phyloP scores from a whole-genome alignment of 495 filamentous ascomycete genomes.

The Trichoderma gamsii region DNA sequence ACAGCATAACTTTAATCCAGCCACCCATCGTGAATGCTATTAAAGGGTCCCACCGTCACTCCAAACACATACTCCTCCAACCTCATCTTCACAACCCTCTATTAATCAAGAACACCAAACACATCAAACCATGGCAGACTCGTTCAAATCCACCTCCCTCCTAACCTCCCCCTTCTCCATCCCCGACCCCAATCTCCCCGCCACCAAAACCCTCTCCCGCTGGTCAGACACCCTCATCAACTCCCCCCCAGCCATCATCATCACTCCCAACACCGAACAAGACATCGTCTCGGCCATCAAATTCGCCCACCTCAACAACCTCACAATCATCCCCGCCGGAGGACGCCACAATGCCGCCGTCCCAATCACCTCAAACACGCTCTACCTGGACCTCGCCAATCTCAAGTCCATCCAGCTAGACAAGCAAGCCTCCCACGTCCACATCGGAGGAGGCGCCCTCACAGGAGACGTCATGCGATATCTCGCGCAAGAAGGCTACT shows the following conservation, averaged over 20 bases:
- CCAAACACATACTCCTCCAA: neutral
- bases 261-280: constrained; percentile 14
- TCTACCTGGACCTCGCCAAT: constrained; percentile 28
- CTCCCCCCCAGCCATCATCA: constrained; percentile 14
- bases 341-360: constrained; percentile 28
- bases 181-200: neutral
- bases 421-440: constrained; percentile 21
- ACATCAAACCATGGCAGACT: neutral
- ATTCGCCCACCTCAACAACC: constrained; percentile 22
- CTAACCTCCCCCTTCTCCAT: neutral
- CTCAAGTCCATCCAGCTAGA: constrained; percentile 27
- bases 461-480: constrained; percentile 24
- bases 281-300: constrained; percentile 20
- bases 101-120: neutral
- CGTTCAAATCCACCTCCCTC: neutral
- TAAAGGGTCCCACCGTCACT: neutral
- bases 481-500: constrained; percentile 27
- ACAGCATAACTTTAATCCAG: neutral
- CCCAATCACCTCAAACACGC: constrained; percentile 24
- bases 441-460: constrained; percentile 27
- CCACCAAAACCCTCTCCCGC: constrained; percentile 6
- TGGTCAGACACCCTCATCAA: constrained; percentile 17
- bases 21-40: neutral
- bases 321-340: constrained; percentile 27
- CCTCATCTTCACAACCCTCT: neutral